Conservation (phyloP, 192 early-diverging fungal species). For the Coemansia sp. region DNA sequence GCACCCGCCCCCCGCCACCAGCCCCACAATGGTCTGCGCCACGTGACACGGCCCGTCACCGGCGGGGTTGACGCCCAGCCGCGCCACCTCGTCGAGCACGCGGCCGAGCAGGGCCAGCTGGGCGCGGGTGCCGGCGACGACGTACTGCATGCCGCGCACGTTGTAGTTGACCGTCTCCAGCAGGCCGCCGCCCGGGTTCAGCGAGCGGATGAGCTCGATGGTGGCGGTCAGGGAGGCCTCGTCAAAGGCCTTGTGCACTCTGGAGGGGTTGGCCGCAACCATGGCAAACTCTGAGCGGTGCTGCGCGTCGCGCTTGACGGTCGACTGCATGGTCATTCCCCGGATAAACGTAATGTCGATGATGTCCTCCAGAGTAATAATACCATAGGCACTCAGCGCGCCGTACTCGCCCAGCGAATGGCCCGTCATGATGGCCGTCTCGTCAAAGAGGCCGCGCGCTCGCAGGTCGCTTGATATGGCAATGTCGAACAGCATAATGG, state of each 20-base stretch:
- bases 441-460: conserved; percentile 75
- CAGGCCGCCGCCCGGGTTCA: conserved; percentile 50
- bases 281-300: conserved; percentile 92
- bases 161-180: conserved; percentile 98
- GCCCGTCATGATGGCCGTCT: conserved; percentile 78
- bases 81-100: conserved; percentile 79
- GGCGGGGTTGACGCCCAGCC: conserved; percentile 43
- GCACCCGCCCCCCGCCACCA: conserved; percentile 54
- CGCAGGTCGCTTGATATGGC: conserved; percentile 81
- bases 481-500: conserved; percentile 83
- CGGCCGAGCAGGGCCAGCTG: conserved; percentile 73
- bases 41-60: conserved; percentile 40
- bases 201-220: conserved; percentile 64
- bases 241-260: conserved; percentile 74
- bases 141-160: conserved; percentile 94
- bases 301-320: conserved; percentile 74
- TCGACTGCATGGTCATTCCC: conserved; percentile 98
- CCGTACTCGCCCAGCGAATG: conserved; percentile 97
- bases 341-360: conserved; percentile 94
- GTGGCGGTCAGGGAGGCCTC: conserved; percentile 62
- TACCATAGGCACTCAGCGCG: conserved; percentile 79
- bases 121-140: conserved; percentile 81
- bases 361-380: conserved; percentile 76
- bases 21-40: conserved; percentile 62
- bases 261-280: conserved; percentile 89